Percentiles rank a stretch among this genome's conserved stretches.
phyloP scores from a whole-genome alignment of 2,329 filamentous ascomycete genomes.

The Grosmannia huntii region DNA sequence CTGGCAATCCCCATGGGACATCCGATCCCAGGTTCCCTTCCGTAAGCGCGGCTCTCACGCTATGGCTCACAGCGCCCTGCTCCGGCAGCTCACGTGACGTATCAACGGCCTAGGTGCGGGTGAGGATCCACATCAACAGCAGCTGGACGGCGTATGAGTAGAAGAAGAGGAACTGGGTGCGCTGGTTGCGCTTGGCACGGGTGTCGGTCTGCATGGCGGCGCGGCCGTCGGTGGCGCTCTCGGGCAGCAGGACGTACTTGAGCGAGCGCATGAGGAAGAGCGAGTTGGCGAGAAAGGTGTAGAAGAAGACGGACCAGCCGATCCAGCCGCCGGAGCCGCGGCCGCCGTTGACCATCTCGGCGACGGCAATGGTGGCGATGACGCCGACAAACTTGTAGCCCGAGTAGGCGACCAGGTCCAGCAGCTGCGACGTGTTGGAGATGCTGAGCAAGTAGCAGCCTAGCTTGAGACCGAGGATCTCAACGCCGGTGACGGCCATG shows the following conservation, averaged over 20 bases:
- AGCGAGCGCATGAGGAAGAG: constrained; percentile 91
- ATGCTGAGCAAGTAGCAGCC: constrained; percentile 91
- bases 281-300: constrained; percentile 87
- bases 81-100: too few relatives aligned
- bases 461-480: constrained; percentile 81
- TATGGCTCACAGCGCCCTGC: too few relatives aligned
- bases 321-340: constrained; percentile 78
- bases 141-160: constrained; percentile 94
- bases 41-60: too few relatives aligned
- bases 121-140: constrained; percentile 77
- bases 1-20: not conserved
- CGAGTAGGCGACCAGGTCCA: constrained; percentile 90
- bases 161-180: constrained; percentile 84
- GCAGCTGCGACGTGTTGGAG: constrained; percentile 81
- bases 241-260: constrained; percentile 89
- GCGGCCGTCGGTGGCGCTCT: constrained; percentile 54
- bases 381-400: constrained; percentile 99
- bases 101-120: constrained; percentile 22
- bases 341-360: constrained; percentile 65
- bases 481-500: constrained; percentile 68
- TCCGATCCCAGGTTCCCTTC: too few relatives aligned
- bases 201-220: constrained; percentile 60
- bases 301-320: constrained; percentile 78
- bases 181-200: constrained; percentile 70
- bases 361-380: constrained; percentile 72